Evolutionary conservation across 805 yeast genomes (phyloP), one percentile per base, ranked within the genome.

Genomic region (Saccharomycopsis schoenii): DNA sequence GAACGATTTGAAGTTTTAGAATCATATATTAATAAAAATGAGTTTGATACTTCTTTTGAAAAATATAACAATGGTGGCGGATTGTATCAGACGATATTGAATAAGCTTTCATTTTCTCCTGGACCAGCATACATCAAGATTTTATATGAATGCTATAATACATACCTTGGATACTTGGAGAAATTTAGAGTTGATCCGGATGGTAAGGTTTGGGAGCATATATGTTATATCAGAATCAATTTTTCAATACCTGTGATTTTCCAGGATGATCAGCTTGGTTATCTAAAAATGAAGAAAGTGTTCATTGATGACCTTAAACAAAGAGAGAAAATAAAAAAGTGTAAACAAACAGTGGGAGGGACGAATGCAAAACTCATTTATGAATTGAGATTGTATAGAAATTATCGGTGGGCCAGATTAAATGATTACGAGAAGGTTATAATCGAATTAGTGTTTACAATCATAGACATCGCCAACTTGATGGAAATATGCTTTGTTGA

Each of bases 191-290:
- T 15, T 21, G 52, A 47, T 1, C 21, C 34, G 15, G 12, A 24
- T 47, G 52, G 52, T 12, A 47, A 47, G 21, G n/a, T 47, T 11
- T 47, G 52, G 52, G 52, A 47, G n/a, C 52, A 47, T 5, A 47
- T 47, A 24, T 47, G 52, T n/a, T 24, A 47, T 21, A 47, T 47
- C 4, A 47, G 52, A 21, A 24, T 47, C 4, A 47, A 47, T 47
- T 47, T 47, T 47, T 47, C 52, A 24, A 47, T 47, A 24, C 52
- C 52, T 47, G 52, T 47, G n/a, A 47, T 47, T 47, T 47, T 47
- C 12, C 52, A 47, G 12, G 52, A 47, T 47, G 25, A 24, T 11
- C 52, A 21, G 11, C 52, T 47, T 24, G 34, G 15, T 4, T 47
- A 47, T 21, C 21, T 47, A 25, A 47, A 47, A 9, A 47, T 47